Evolutionary conservation across 768 basidiomycete species (phyloP).

Genomic region (Cubamyces sp.): DNA sequence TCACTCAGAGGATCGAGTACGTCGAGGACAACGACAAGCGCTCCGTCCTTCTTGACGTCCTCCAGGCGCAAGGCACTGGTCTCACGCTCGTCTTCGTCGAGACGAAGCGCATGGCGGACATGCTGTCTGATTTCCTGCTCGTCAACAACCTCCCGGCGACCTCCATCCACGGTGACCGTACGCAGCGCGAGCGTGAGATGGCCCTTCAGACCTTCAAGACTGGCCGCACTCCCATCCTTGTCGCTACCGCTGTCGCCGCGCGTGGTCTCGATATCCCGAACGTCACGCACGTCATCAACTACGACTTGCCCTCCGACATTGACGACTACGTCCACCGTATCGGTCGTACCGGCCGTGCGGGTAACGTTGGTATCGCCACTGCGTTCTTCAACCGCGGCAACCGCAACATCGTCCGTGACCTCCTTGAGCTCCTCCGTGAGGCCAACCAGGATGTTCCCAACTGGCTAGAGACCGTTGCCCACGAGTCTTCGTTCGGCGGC

Average conservation of each 20-base stretch:
- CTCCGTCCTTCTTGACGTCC: constrained; percentile 92
- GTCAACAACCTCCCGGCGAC: constrained; percentile 83
- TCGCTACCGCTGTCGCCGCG: constrained; percentile 98
- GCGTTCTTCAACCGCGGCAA: constrained; percentile 97
- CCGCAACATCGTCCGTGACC: constrained; percentile 88
- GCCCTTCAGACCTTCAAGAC: constrained; percentile 95
- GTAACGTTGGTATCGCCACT: constrained; percentile 94
- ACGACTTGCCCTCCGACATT: constrained; percentile 96
- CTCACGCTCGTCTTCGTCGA: constrained; percentile 97
- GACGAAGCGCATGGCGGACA: constrained; percentile 99
- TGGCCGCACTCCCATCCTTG: constrained; percentile 93
- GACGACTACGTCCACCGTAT: constrained; percentile 99
- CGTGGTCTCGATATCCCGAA: constrained; percentile 99
- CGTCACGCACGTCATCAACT: constrained; percentile 98
- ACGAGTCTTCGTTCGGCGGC: constrained; percentile 76
- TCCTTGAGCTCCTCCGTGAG: constrained; percentile 92
- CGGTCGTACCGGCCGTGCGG: constrained; percentile 97
- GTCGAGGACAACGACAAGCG: constrained; percentile 98
- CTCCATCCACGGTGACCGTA: constrained; percentile 97
- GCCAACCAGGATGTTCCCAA: constrained; percentile 93
- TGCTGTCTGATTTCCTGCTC: constrained; percentile 95
- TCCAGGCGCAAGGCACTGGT: constrained; percentile 76
- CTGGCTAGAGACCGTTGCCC: constrained; percentile 88
- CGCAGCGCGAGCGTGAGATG: constrained; percentile 96
- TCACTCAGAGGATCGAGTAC: constrained; percentile 98